Conservation (phyloP, 1,284 basidiomycete species). For the Sporisorium reilianum region DNA sequence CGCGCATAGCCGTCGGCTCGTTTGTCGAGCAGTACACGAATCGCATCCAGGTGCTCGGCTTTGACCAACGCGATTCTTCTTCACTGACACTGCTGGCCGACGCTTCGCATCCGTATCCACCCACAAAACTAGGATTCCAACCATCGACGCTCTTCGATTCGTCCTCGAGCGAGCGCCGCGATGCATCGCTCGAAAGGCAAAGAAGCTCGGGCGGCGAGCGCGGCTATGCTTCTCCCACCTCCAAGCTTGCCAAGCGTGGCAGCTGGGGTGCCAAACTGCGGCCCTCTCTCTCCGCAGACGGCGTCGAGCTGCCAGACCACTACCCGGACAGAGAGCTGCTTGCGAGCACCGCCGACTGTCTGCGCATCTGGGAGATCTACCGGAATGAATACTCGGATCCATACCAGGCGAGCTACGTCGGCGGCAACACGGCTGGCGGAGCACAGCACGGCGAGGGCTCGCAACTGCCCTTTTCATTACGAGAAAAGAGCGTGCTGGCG, state of each 20-base stretch:
- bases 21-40: constrained; percentile 68
- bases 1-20: constrained; percentile 64
- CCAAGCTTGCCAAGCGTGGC: constrained; percentile 53
- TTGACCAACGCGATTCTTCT: constrained; percentile 41
- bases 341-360: constrained; percentile 66
- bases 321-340: constrained; percentile 66
- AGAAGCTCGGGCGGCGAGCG: constrained; percentile 36
- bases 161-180: constrained; percentile 40
- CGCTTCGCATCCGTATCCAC: constrained; percentile 67
- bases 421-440: constrained; percentile 28
- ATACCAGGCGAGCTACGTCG: constrained; percentile 52
- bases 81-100: constrained; percentile 60
- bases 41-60: constrained; percentile 66
- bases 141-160: constrained; percentile 58
- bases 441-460: constrained; percentile 18
- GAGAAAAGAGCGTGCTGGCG: constrained; percentile 66
- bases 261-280: constrained; percentile 55
- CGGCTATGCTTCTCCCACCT: constrained; percentile 51
- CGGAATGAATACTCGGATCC: constrained; percentile 52
- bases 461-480: constrained; percentile 53
- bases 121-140: constrained; percentile 66
- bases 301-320: constrained; percentile 35
- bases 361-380: constrained; percentile 67
- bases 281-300: constrained; percentile 17
- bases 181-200: constrained; percentile 39